Evolutionary conservation across 208 protist species (phyloP).

Genomic region (Acanthamoeba royreba): DNA sequence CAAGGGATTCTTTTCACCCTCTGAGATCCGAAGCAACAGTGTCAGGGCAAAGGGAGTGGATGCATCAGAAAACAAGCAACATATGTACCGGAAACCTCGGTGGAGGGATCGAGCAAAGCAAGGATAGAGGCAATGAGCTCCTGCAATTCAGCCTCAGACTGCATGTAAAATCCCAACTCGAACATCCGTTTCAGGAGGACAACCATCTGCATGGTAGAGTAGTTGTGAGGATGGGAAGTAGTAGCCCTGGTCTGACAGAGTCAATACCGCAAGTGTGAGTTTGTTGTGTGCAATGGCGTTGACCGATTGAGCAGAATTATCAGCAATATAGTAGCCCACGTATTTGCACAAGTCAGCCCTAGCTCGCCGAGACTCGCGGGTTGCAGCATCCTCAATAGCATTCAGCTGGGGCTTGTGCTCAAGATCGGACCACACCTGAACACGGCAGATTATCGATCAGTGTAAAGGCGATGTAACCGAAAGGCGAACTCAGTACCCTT

Average conservation of each 20-base stretch:
- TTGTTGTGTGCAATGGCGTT: background rate
- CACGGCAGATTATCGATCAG: background rate
- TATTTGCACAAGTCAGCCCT: background rate
- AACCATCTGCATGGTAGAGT: background rate
- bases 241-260: too few relatives aligned
- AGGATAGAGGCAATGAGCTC: constrained; percentile 1
- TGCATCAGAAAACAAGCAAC: background rate
- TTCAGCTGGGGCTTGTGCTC: background rate
- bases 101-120: background rate
- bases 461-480: background rate
- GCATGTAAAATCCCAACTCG: background rate
- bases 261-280: constrained; percentile 25
- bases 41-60: background rate
- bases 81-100: background rate
- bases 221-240: too few relatives aligned
- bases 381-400: background rate
- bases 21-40: background rate
- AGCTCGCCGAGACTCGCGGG: background rate
- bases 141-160: background rate
- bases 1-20: background rate
- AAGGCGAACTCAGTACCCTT: too few relatives aligned
- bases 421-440: constrained; percentile 20
- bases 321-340: background rate
- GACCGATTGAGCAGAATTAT: background rate
- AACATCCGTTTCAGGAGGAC: constrained; percentile 30